phyloP scores from a whole-genome alignment of 2,329 filamentous ascomycete genomes.

The Nectriaceae sp. region DNA sequence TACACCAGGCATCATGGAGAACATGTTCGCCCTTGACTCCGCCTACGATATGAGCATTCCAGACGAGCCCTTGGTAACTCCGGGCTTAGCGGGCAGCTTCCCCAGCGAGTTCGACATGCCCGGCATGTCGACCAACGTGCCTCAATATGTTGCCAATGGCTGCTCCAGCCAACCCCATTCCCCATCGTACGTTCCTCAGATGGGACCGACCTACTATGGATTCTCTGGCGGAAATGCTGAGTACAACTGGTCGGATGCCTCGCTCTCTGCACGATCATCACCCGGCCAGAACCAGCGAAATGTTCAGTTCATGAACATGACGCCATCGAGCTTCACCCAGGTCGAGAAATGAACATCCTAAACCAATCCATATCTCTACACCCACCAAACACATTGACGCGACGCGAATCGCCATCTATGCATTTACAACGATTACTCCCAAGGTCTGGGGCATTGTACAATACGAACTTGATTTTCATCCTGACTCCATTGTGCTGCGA shows the following conservation, averaged over 20 bases:
- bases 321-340: conserved; percentile 30
- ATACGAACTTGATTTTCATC: conserved; percentile 14
- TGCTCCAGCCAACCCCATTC: conserved; percentile 49
- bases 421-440: conserved; percentile 17
- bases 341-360: conserved; percentile 17
- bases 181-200: conserved; percentile 45
- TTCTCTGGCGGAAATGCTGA: conserved; percentile 44
- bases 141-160: conserved; percentile 46
- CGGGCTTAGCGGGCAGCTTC: conserved; percentile 43
- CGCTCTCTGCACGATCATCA: conserved; percentile 36
- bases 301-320: conserved; percentile 40
- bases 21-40: conserved; percentile 43
- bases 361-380: neutral
- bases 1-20: conserved; percentile 50
- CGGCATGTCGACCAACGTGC: conserved; percentile 41
- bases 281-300: conserved; percentile 33
- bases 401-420: conserved; percentile 5
- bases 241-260: conserved; percentile 53
- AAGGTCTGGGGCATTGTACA: conserved; percentile 21
- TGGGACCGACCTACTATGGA: conserved; percentile 44
- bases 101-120: conserved; percentile 49
- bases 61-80: conserved; percentile 53
- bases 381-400: neutral
- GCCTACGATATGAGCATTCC: conserved; percentile 40
- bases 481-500: conserved; percentile 3